A percentile compares a stretch with the other conserved stretches of the same genome.
Conservation (phyloP, 306 rosid species). For the Cucumis cinereus region DNA sequence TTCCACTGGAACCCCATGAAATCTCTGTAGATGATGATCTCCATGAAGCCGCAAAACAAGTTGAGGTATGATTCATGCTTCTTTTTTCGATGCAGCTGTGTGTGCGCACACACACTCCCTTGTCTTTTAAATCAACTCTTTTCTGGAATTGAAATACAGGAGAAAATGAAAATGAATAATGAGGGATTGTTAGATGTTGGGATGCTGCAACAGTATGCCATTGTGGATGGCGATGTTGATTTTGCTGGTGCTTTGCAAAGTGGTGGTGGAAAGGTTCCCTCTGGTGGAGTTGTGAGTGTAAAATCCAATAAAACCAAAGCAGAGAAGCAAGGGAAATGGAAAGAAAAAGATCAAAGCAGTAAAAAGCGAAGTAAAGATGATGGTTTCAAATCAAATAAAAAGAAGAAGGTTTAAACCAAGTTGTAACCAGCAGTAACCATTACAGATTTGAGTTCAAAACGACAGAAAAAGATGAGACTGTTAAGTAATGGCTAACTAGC, state of each 20-base stretch:
- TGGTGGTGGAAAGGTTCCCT: conserved; percentile 33
- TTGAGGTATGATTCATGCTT: conserved; percentile 33
- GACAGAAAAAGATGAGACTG: background rate
- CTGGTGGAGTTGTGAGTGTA: conserved; percentile 49
- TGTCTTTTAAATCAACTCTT: background rate
- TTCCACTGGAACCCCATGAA: conserved; percentile 60
- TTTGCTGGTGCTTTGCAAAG: conserved; percentile 34
- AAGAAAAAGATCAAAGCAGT: conserved; percentile 27
- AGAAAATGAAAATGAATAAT: conserved; percentile 30
- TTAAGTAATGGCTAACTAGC: background rate
- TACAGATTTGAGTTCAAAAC: background rate
- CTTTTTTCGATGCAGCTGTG: background rate
- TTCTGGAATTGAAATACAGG: conserved; percentile 24
- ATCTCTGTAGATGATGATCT: conserved; percentile 79
- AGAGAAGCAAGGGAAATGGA: conserved; percentile 23
- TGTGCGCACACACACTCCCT: background rate
- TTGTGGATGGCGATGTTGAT: conserved; percentile 36
- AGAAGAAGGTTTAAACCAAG: conserved; percentile 18
- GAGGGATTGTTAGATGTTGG: conserved; percentile 38
- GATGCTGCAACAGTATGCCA: conserved; percentile 41
- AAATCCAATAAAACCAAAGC: conserved; percentile 32
- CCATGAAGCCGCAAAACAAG: conserved; percentile 59
- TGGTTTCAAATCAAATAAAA: conserved; percentile 35
- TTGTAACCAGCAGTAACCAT: background rate
- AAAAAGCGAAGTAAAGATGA: conserved; percentile 33